These are phyloP conservation scores for Helianthus tuberosus DNA, from an alignment of 129 eudicot genomes.

Conservation along the genomic window DNA sequence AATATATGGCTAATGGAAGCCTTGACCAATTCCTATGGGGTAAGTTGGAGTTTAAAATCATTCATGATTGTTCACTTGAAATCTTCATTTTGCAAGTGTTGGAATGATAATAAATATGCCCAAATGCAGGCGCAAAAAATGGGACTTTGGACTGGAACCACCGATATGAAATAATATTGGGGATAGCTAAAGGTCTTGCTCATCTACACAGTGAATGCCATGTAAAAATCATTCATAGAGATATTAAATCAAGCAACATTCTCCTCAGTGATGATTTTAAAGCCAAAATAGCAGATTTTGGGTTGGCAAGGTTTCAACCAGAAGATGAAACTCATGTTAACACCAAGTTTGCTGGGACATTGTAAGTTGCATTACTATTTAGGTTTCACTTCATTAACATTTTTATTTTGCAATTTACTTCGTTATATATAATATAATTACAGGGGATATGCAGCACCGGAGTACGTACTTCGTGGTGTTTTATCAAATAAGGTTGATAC, in stretches of 20 bases:
- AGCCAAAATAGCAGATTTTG: constrained; percentile 73
- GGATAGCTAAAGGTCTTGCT: constrained; percentile 67
- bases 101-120: constrained; percentile 5
- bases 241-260: constrained; percentile 63
- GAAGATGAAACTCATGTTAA: constrained; percentile 62
- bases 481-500: constrained; percentile 28
- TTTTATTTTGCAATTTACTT: not conserved
- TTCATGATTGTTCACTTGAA: not conserved
- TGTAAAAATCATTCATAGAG: constrained; percentile 63
- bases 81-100: not conserved
- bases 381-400: not conserved
- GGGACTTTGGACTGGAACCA: constrained; percentile 62
- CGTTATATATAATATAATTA: not conserved
- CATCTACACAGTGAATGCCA: constrained; percentile 68
- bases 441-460: constrained; percentile 35
- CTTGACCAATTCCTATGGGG: constrained; percentile 67
- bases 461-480: too few relatives aligned
- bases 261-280: constrained; percentile 55
- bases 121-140: constrained; percentile 43
- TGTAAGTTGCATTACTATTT: constrained; percentile 39
- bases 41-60: constrained; percentile 15
- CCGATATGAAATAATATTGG: constrained; percentile 54
- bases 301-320: constrained; percentile 65
- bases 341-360: constrained; percentile 73
- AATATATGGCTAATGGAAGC: constrained; percentile 67